Percentiles rank a stretch among this genome's conserved stretches.
Evolutionary conservation across 2,329 filamentous ascomycete genomes (phyloP).

Genomic region (Orbilia ellipsospora): DNA sequence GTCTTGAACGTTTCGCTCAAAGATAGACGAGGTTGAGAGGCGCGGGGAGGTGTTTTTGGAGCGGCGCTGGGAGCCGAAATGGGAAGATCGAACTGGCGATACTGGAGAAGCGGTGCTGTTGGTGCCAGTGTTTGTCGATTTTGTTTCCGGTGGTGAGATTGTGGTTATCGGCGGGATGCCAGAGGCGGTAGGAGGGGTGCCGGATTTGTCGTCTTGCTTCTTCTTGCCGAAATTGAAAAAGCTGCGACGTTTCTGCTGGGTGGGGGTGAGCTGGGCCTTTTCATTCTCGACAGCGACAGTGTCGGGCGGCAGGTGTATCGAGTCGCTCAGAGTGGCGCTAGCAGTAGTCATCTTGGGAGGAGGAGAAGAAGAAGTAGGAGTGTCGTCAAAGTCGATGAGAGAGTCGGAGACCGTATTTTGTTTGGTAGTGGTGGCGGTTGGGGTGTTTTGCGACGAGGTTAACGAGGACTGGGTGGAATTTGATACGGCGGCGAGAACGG

Average conservation of each 20-base stretch:
- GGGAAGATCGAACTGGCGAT: conserved; percentile 76
- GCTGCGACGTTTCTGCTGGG: conserved; percentile 52
- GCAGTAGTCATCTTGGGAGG: conserved; percentile 43
- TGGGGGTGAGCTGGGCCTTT: conserved; percentile 51
- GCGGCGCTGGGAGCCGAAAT: conserved; percentile 60
- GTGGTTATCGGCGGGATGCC: conserved; percentile 61
- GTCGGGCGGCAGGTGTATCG: conserved; percentile 53
- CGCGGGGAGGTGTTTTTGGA: conserved; percentile 65
- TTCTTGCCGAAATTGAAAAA: conserved; percentile 74
- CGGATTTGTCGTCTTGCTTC: conserved; percentile 64
- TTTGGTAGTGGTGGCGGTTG: conserved; percentile 32
- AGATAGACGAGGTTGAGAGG: conserved; percentile 69
- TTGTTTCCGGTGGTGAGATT: conserved; percentile 60
- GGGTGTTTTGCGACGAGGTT: background rate
- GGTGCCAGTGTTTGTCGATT: conserved; percentile 28
- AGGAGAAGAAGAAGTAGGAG: conserved; percentile 6
- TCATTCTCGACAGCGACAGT: conserved; percentile 43
- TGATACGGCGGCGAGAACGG: conserved; percentile 43
- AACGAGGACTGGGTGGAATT: conserved; percentile 32
- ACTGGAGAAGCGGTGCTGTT: conserved; percentile 55
- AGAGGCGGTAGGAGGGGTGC: conserved; percentile 59
- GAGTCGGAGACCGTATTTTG: conserved; percentile 18
- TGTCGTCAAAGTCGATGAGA: conserved; percentile 42
- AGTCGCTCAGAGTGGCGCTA: conserved; percentile 31
- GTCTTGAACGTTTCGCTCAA: conserved; percentile 88